Conservation (phyloP, 2,329 filamentous ascomycete species). For the Helicocarpus griseus region DNA sequence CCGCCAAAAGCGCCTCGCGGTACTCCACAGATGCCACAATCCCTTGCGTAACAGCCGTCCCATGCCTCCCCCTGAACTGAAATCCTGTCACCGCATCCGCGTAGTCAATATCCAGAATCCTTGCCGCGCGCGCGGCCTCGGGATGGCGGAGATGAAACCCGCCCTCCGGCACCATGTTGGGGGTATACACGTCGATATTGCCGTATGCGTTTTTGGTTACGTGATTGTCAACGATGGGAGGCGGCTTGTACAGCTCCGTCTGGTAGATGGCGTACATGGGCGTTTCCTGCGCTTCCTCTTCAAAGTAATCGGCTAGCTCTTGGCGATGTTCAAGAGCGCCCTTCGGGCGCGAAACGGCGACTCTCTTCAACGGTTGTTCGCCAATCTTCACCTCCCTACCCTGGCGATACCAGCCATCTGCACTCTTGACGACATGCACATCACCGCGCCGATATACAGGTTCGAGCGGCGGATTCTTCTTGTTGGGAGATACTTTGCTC, state of each 20-base stretch:
- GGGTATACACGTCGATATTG: slow-evolving; percentile 55
- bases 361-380: slow-evolving; percentile 73
- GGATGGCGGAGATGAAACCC: slow-evolving; percentile 48
- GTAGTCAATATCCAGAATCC: slow-evolving; percentile 69
- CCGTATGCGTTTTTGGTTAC: slow-evolving; percentile 56
- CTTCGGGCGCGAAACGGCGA: slow-evolving; percentile 25
- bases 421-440: slow-evolving; percentile 66
- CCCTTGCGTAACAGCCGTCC: slow-evolving; percentile 73
- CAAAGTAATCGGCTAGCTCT: slow-evolving; percentile 16
- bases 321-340: neutral
- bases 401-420: slow-evolving; percentile 83
- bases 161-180: slow-evolving; percentile 54
- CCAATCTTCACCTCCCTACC: slow-evolving; percentile 68
- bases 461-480: slow-evolving; percentile 53
- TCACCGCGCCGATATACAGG: slow-evolving; percentile 73
- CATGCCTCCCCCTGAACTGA: slow-evolving; percentile 72
- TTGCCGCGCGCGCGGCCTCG: slow-evolving; percentile 61
- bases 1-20: slow-evolving; percentile 59
- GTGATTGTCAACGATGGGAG: slow-evolving; percentile 62
- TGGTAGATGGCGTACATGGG: slow-evolving; percentile 50
- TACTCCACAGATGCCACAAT: slow-evolving; percentile 65
- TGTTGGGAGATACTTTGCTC: slow-evolving; percentile 33
- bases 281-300: slow-evolving; percentile 44
- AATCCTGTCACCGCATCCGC: slow-evolving; percentile 87
- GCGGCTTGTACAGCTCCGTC: slow-evolving; percentile 63